phyloP scores from a whole-genome alignment of 2,329 filamentous ascomycete genomes.

The Thelonectria olida region DNA sequence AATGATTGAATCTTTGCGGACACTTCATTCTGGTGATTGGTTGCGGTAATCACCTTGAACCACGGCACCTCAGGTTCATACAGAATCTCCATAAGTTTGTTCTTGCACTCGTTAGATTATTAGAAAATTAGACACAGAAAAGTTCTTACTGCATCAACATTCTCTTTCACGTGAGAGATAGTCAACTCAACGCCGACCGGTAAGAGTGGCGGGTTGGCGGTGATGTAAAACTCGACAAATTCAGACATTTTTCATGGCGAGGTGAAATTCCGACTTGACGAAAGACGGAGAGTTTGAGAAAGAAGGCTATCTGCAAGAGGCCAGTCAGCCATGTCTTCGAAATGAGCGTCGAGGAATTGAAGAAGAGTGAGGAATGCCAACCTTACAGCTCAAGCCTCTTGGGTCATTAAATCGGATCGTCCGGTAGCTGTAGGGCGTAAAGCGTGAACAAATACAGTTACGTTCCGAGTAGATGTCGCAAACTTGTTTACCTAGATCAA shows the following conservation, averaged over 20 bases:
- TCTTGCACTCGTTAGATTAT: conserved; percentile 1
- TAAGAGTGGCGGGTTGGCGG: conserved; percentile 47
- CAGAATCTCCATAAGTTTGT: conserved; percentile 43
- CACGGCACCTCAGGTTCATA: conserved; percentile 48
- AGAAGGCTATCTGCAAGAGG: background rate
- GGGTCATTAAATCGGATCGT: too few species aligned
- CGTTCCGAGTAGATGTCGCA: too few species aligned
- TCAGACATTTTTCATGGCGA: conserved; percentile 19
- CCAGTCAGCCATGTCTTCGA: background rate
- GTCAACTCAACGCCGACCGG: conserved; percentile 42
- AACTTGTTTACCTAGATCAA: too few species aligned
- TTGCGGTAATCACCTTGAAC: conserved; percentile 44
- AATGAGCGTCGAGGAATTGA: background rate
- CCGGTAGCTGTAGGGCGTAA: too few species aligned
- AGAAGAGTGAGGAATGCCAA: background rate
- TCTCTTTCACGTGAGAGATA: conserved; percentile 22
- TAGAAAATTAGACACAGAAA: background rate
- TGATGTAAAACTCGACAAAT: conserved; percentile 45
- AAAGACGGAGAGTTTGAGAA: background rate
- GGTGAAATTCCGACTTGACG: background rate
- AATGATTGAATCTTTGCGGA: conserved; percentile 28
- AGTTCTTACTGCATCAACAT: conserved; percentile 24
- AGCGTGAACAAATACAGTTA: too few species aligned
- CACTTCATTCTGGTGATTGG: conserved; percentile 21
- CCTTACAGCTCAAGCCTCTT: too few species aligned